A percentile compares a stretch with the other conserved stretches of the same genome.
These are phyloP conservation scores for Paecilomyces sp. DNA, from an alignment of 2,329 filamentous ascomycete genomes.

Conservation along the genomic window DNA sequence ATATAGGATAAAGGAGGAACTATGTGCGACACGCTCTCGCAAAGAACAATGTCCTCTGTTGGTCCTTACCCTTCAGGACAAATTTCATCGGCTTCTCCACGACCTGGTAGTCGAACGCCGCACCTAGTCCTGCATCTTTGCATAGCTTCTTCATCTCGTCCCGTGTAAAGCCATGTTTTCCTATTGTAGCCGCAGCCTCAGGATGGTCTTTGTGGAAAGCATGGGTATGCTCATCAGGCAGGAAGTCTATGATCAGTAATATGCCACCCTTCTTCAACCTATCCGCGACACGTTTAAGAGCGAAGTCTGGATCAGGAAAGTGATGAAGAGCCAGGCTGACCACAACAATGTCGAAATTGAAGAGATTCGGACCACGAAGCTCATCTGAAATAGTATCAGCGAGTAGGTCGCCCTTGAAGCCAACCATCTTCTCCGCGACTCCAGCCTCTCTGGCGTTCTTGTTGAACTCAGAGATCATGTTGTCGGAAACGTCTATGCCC, in stretches of 20 bases:
- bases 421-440: conserved; percentile 48
- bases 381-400: conserved; percentile 44
- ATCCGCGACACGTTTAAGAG: conserved; percentile 52
- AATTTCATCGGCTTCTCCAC: conserved; percentile 47
- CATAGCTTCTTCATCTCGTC: conserved; percentile 56
- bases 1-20: background rate
- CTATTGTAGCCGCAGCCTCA: conserved; percentile 47
- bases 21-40: conserved; percentile 21
- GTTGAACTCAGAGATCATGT: conserved; percentile 66
- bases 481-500: conserved; percentile 63
- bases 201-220: conserved; percentile 15
- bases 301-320: conserved; percentile 57
- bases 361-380: conserved; percentile 56
- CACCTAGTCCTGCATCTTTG: conserved; percentile 52
- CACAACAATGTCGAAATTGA: conserved; percentile 60
- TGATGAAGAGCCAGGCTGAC: conserved; percentile 62
- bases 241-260: conserved; percentile 61
- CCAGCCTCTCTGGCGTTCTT: conserved; percentile 46
- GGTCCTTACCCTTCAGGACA: conserved; percentile 14
- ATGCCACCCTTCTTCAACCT: conserved; percentile 60
- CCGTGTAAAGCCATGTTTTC: conserved; percentile 59
- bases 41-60: conserved; percentile 23
- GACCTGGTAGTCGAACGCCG: conserved; percentile 51
- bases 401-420: conserved; percentile 53
- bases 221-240: conserved; percentile 42